These are phyloP conservation scores for Talaromyces thailandensis DNA, from an alignment of 495 filamentous ascomycete species.

Conservation along the genomic window DNA sequence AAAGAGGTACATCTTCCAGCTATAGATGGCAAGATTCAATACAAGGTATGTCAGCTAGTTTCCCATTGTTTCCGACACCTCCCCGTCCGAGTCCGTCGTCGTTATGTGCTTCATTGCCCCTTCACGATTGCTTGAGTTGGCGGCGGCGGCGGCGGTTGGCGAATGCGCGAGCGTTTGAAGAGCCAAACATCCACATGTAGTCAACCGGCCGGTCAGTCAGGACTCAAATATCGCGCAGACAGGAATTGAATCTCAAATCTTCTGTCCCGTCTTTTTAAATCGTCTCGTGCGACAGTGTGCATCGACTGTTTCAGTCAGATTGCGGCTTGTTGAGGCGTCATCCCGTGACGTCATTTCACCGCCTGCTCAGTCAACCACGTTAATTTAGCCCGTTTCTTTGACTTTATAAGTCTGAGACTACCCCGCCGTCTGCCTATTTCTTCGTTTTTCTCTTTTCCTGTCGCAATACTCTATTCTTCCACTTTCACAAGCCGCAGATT, in stretches of 20 bases:
- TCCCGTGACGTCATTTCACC: constrained; percentile 7
- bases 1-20: constrained; percentile 66
- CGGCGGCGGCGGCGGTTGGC: not conserved
- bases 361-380: constrained; percentile 4
- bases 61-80: no score
- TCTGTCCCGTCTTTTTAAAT: not conserved
- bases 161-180: not conserved
- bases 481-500: not conserved
- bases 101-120: not conserved
- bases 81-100: not conserved
- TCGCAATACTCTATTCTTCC: constrained; percentile 3
- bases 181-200: not conserved
- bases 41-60: constrained; percentile 56
- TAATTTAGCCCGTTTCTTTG: not conserved
- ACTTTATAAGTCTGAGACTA: not conserved
- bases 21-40: constrained; percentile 56
- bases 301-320: not conserved
- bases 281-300: not conserved
- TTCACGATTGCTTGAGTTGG: not conserved
- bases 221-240: not conserved
- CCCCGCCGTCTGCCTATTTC: constrained; percentile 1
- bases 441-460: constrained; percentile 6
- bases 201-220: not conserved
- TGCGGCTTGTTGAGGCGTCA: constrained; percentile 2
- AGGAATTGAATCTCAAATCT: not conserved